Conservation (phyloP, 768 basidiomycete species). For the Rhizopogon vesiculosus region DNA sequence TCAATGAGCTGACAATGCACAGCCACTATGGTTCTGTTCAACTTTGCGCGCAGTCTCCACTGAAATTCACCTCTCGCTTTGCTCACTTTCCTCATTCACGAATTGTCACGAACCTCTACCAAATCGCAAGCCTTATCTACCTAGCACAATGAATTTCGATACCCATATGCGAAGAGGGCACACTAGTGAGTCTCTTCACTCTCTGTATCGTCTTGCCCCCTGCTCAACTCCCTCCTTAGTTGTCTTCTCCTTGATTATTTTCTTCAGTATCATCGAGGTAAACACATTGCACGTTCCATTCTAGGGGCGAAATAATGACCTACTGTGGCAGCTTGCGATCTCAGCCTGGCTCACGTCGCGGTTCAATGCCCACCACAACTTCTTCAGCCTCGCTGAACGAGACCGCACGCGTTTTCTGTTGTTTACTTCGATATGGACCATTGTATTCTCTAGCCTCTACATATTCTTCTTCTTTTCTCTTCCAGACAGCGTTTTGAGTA, state of each 20-base stretch:
- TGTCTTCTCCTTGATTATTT: conserved; percentile 46
- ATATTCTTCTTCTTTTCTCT: conserved; percentile 50
- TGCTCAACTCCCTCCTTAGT: conserved; percentile 31
- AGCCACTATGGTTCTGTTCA: conserved; percentile 22
- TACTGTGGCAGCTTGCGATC: conserved; percentile 48
- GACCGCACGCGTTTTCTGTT: conserved; percentile 64
- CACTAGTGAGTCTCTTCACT: conserved; percentile 37
- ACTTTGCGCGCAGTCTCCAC: conserved; percentile 9
- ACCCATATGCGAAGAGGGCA: conserved; percentile 47
- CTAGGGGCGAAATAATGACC: background rate
- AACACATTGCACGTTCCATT: conserved; percentile 4
- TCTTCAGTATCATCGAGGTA: conserved; percentile 67
- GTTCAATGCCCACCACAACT: conserved; percentile 56
- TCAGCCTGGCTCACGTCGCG: conserved; percentile 67
- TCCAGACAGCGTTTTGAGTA: conserved; percentile 46
- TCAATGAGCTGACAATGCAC: conserved; percentile 8
- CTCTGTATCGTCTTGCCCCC: background rate
- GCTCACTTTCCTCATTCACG: conserved; percentile 23
- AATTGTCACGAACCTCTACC: conserved; percentile 11
- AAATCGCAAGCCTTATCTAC: conserved; percentile 5
- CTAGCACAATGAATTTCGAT: conserved; percentile 31
- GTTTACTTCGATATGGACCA: conserved; percentile 72
- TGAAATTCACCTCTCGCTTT: conserved; percentile 2
- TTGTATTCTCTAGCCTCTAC: conserved; percentile 48
- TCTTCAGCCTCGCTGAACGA: conserved; percentile 40